phyloP scores from a whole-genome alignment of 2,329 filamentous ascomycete genomes.

The Setomelanomma holmii region DNA sequence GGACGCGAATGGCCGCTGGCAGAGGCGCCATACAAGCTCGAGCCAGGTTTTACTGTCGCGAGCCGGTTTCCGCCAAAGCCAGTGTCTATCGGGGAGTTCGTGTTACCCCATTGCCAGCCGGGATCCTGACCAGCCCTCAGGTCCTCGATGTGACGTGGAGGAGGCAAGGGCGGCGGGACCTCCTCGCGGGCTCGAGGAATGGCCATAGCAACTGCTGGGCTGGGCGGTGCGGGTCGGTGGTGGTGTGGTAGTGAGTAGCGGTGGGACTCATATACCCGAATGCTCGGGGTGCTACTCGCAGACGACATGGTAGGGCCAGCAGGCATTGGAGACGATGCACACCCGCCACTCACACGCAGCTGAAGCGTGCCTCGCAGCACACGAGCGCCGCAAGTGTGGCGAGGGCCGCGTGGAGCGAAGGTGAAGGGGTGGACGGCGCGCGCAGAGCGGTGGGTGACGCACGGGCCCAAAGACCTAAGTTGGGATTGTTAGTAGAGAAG shows the following conservation, averaged over 20 bases:
- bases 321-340: slow-evolving; percentile 26
- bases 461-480: slow-evolving; percentile 2
- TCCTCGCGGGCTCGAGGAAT: slow-evolving; percentile 66
- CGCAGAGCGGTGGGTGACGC: slow-evolving; percentile 13
- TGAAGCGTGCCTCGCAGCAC: slow-evolving; percentile 40
- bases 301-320: slow-evolving; percentile 43
- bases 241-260: slow-evolving; percentile 41
- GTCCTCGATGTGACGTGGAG: slow-evolving; percentile 65
- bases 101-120: slow-evolving; percentile 69
- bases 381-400: slow-evolving; percentile 37
- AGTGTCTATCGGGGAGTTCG: slow-evolving; percentile 59
- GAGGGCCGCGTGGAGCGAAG: slow-evolving; percentile 24
- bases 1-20: slow-evolving; percentile 22
- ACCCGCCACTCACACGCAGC: slow-evolving; percentile 43
- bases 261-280: slow-evolving; percentile 53
- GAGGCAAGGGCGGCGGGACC: slow-evolving; percentile 69
- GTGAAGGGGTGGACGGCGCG: slow-evolving; percentile 24
- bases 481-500: slow-evolving; percentile 6
- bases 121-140: slow-evolving; percentile 65
- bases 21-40: slow-evolving; percentile 53
- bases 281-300: slow-evolving; percentile 48
- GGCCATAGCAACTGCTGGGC: slow-evolving; percentile 62
- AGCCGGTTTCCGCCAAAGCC: slow-evolving; percentile 56
- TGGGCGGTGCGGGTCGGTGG: slow-evolving; percentile 46
- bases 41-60: slow-evolving; percentile 55